These are phyloP conservation scores for Stromatinia cepivora DNA, from an alignment of 2,329 filamentous ascomycete species.

Conservation along the genomic window DNA sequence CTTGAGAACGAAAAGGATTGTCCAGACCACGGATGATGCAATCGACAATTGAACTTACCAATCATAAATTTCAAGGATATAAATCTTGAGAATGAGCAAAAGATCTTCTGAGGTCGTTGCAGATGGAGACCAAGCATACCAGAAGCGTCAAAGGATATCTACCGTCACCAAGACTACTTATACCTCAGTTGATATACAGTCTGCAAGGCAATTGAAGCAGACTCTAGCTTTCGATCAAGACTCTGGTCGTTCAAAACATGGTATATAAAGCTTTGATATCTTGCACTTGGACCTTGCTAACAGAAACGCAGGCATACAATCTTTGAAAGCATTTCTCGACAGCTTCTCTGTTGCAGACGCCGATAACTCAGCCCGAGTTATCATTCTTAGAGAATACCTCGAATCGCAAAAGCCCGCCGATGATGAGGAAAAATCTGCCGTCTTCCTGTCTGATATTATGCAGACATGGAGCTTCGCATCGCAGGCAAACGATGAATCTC, in stretches of 20 bases:
- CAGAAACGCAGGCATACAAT: slow-evolving; percentile 57
- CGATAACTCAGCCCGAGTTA: slow-evolving; percentile 50
- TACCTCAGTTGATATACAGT: slow-evolving; percentile 56
- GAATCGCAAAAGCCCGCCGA: slow-evolving; percentile 53
- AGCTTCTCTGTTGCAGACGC: slow-evolving; percentile 56
- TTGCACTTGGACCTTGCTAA: background rate
- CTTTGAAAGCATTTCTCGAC: slow-evolving; percentile 72
- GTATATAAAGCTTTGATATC: slow-evolving; percentile 42
- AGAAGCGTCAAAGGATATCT: slow-evolving; percentile 41
- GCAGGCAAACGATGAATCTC: slow-evolving; percentile 74
- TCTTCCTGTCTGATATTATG: slow-evolving; percentile 76
- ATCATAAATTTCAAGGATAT: background rate
- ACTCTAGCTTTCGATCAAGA: slow-evolving; percentile 73
- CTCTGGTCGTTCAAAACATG: slow-evolving; percentile 64
- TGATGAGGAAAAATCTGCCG: slow-evolving; percentile 55
- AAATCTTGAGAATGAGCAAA: slow-evolving; percentile 37
- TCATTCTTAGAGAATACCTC: slow-evolving; percentile 70
- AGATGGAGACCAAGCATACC: slow-evolving; percentile 40
- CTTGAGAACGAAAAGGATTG: slow-evolving; percentile 8
- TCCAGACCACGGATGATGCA: slow-evolving; percentile 8
- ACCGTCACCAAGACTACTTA: slow-evolving; percentile 49
- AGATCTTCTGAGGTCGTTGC: slow-evolving; percentile 34
- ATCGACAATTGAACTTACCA: background rate
- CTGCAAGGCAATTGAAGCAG: slow-evolving; percentile 65
- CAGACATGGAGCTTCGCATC: slow-evolving; percentile 85